Evolutionary conservation across 345 rosid genomes (phyloP), one percentile per base, ranked within the genome.

Genomic region (Melaleuca quinquenervia): DNA sequence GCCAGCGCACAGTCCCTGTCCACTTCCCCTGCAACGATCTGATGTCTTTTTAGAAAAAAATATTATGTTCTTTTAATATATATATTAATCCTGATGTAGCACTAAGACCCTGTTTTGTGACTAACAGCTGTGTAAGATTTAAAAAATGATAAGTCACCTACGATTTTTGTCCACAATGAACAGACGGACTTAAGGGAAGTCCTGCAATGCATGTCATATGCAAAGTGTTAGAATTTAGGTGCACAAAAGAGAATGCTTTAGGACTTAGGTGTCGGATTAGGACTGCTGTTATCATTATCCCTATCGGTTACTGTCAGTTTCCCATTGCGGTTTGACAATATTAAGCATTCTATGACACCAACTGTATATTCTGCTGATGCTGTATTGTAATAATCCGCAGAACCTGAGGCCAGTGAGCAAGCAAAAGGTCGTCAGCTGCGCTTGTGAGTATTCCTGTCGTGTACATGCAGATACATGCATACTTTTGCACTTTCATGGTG

Each of bases 341-440:
- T 8, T 70, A 41, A 70, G 48, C 78, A 36, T 70, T 32, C 12
- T 70, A 36, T 64, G 48, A 32, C 24, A 70, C 48, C 26, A 32
- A 7, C 78, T 6, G 36, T 32, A 70, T 6, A 70, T 32, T 70
- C 26, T 18, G 48, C 78, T 70, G 41, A 70, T 70, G 24, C 82
- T 88, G 60, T 85, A 88, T 85, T 41, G 56, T 90, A 88, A 27
- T 74, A 87, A 90, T 44, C 89, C 56, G 36, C 94, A 97, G 99
- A 97, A 85, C 95, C 98, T 29, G 98, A 93, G 90, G 96, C 98
- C 84, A 86, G 87, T 86, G 92, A 92, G 89, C 88, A 80, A 89
- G 96, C 98, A 36, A 93, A 90, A 86, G 99, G 98, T 60, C 96
- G 96, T 58, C 98, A 95, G 86, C 85, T 97, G 90, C 96, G 94